phyloP scores from a whole-genome alignment of 2,329 filamentous ascomycete species.

The Verticillium nubilum region DNA sequence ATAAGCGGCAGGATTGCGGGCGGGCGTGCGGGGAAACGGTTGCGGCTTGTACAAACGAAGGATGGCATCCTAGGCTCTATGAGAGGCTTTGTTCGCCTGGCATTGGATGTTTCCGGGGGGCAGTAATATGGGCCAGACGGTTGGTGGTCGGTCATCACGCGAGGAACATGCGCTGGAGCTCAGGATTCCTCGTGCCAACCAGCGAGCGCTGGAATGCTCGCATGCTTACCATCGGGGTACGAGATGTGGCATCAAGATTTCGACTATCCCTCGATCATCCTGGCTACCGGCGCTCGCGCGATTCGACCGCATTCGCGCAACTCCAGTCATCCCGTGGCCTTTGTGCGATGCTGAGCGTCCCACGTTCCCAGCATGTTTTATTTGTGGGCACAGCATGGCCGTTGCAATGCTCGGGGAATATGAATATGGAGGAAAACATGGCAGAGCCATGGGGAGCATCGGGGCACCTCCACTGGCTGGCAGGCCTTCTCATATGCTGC shows the following conservation, averaged over 20 bases:
- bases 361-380: neutral
- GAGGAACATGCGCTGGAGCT: neutral
- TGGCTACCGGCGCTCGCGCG: neutral
- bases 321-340: neutral
- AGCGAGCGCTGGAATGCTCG: neutral
- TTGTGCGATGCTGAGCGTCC: neutral
- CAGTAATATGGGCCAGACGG: neutral
- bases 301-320: neutral
- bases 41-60: neutral
- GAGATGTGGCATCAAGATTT: neutral
- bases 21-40: slow-evolving; percentile 1
- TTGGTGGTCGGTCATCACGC: neutral
- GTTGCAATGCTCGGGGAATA: neutral
- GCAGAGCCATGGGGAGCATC: neutral
- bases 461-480: neutral
- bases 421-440: neutral
- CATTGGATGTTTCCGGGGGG: neutral
- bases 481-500: neutral
- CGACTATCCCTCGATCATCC: neutral
- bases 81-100: neutral
- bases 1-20: slow-evolving; percentile 9
- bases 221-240: neutral
- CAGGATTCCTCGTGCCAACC: neutral
- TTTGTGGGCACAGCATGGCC: neutral
- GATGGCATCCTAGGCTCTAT: neutral